Base-by-base conservation (phyloP, 169 alveolate genomes). In the Plasmodium sp. region DNA sequence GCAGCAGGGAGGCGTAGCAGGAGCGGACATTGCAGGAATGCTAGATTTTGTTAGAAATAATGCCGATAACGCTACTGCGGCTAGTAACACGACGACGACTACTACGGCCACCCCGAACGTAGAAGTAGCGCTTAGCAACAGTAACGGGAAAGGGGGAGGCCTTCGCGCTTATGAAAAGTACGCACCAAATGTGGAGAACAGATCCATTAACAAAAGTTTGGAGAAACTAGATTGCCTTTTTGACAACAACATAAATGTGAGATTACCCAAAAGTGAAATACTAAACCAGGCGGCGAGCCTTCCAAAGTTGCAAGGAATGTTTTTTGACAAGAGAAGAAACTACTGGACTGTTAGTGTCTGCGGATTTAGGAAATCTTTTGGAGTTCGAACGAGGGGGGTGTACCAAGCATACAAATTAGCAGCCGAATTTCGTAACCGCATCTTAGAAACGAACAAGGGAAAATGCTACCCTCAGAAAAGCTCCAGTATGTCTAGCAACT, bases 331-430 rank as follows among this genome's bases (percentile, higher is more conserved):
- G 45, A 81, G 95, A 92, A 81, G 95, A 82, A 92, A 92, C 75
- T 92, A 92, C 33, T 92, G 95, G 95, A 92, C 95, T n/a, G 95
- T 92, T 3, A 92, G 95, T 83, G 95, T 92, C 5, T 92, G 95
- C 16, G 95, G 95, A 72, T 92, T 92, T 41, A 81, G 95, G 27
- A 92, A 92, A 81, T 92, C 95, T 5, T 92, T 92, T 92, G 95
- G 95, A 12, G 95, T 92, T 48, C 82, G 95, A 81, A 92, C 95
- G 56, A 92, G 95, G 54, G 95, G 95, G 12, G 95, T 92, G 7
- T 92, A 77, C 83, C 95, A 92, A 43, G 95, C 95, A 82, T 92
- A 92, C 43, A 92, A 92, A 92, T 36, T 92, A 41, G 95, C 95
- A 3, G 95, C 95, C 22, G 95, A 92, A 9, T 92, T 92, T 79